A percentile compares a stretch with the other conserved stretches of the same genome.
phyloP scores from a whole-genome alignment of 148 eudicot species.

The Fagopyrum homotropicum region DNA sequence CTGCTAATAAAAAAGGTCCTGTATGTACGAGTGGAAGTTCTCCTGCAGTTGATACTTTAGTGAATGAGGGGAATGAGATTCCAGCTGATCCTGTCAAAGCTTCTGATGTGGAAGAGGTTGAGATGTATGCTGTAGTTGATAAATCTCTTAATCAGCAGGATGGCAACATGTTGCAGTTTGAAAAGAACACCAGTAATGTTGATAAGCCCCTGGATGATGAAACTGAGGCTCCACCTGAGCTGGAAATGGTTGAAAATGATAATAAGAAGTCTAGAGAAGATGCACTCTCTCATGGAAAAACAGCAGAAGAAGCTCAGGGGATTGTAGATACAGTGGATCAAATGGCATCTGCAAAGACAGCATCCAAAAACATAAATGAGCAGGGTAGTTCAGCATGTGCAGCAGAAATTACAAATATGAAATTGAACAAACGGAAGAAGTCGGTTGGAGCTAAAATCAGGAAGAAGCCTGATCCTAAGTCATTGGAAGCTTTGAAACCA shows the following conservation, averaged over 20 bases:
- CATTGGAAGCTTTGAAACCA: slow-evolving; percentile 4
- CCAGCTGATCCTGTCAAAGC: slow-evolving; percentile 2
- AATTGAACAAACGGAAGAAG: slow-evolving; percentile 27
- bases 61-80: slow-evolving; percentile 17
- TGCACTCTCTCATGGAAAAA: slow-evolving; percentile 11
- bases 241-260: slow-evolving; percentile 8
- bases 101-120: neutral
- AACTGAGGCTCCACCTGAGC: slow-evolving; percentile 45
- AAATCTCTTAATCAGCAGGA: slow-evolving; percentile 1
- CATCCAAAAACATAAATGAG: slow-evolving; percentile 13
- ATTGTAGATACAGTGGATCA: neutral
- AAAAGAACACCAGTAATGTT: neutral
- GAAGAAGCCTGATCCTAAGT: slow-evolving; percentile 16
- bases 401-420: slow-evolving; percentile 23
- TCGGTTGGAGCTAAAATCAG: slow-evolving; percentile 26
- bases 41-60: slow-evolving; percentile 21
- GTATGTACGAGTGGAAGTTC: slow-evolving; percentile 18
- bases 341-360: neutral
- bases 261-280: slow-evolving; percentile 14
- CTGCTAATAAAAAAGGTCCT: slow-evolving; percentile 33
- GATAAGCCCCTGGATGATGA: slow-evolving; percentile 37
- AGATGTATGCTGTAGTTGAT: neutral
- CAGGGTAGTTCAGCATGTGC: slow-evolving; percentile 20
- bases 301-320: slow-evolving; percentile 10
- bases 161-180: slow-evolving; percentile 5